Conservation (phyloP, 441 rosid genomes). For the Aleurites moluccanus region DNA sequence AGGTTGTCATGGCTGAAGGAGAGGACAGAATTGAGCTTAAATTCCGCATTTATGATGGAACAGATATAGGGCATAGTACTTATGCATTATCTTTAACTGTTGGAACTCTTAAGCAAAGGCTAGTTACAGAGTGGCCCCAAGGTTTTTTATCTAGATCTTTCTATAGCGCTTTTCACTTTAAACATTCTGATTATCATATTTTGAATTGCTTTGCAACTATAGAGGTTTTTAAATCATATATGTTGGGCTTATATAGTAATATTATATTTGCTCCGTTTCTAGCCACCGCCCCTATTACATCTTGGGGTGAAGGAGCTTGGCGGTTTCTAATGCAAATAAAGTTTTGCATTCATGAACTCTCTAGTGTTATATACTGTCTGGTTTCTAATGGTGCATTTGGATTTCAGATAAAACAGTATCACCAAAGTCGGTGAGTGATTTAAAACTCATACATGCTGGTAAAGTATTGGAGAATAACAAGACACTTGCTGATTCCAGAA, state of each 20-base stretch:
- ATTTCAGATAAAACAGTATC: conserved; percentile 33
- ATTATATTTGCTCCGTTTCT: neutral
- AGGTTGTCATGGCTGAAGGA: conserved; percentile 30
- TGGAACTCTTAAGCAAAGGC: conserved; percentile 42
- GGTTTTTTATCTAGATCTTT: conserved; percentile 25
- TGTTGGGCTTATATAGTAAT: neutral
- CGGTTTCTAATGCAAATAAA: neutral
- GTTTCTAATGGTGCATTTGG: conserved; percentile 12
- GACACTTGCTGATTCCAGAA: conserved; percentile 45
- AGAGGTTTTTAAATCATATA: neutral
- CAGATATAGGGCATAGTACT: conserved; percentile 43
- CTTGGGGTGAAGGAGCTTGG: neutral
- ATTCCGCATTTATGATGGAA: conserved; percentile 47
- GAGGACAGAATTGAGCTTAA: conserved; percentile 38
- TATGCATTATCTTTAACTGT: conserved; percentile 38
- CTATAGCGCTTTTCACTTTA: neutral
- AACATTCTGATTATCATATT: neutral
- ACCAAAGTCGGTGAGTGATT: conserved; percentile 45
- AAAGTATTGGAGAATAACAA: conserved; percentile 47
- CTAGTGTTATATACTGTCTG: neutral
- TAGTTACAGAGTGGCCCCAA: conserved; percentile 50
- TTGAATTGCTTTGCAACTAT: neutral
- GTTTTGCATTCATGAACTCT: neutral
- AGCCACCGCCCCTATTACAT: neutral
- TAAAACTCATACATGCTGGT: conserved; percentile 54